Percentiles rank a stretch among this genome's conserved stretches.
These are phyloP conservation scores for Vigna hirtella DNA, from an alignment of 306 rosid species.

Conservation along the genomic window DNA sequence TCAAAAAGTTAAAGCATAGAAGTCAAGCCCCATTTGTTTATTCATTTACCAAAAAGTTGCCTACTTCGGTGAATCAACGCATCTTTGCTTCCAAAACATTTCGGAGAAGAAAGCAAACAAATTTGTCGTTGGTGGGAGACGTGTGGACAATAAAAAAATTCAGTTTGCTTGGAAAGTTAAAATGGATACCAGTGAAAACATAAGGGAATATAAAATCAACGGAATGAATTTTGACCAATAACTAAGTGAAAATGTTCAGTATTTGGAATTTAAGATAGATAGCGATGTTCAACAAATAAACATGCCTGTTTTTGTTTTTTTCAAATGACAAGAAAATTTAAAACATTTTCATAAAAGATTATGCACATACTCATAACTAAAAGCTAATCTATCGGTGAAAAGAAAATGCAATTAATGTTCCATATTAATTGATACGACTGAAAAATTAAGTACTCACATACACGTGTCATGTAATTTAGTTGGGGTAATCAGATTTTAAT, in stretches of 20 bases:
- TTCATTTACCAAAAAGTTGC: not conserved
- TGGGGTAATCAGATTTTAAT: no score
- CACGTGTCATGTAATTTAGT: not conserved
- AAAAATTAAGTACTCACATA: not conserved
- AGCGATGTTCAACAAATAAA: not conserved
- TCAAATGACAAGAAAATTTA: not conserved
- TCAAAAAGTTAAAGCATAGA: conserved; percentile 25
- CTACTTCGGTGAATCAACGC: not conserved
- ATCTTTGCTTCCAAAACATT: conserved; percentile 30
- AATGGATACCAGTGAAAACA: conserved; percentile 6
- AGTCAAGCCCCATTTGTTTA: conserved; percentile 40
- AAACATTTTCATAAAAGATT: not conserved
- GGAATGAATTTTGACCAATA: not conserved
- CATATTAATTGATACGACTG: not conserved
- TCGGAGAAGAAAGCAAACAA: not conserved
- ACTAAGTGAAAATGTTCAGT: not conserved
- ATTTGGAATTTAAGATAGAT: not conserved
- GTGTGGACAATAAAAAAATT: conserved; percentile 7
- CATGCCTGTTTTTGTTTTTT: not conserved
- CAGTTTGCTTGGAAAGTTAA: conserved; percentile 9
- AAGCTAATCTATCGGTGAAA: conserved; percentile 15
- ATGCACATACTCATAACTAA: not conserved
- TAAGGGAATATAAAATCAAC: conserved; percentile 3
- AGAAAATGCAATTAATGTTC: not conserved
- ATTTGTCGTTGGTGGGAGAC: conserved; percentile 33